phyloP scores from a whole-genome alignment of 768 basidiomycete species.

The Lactarius deliciosus region DNA sequence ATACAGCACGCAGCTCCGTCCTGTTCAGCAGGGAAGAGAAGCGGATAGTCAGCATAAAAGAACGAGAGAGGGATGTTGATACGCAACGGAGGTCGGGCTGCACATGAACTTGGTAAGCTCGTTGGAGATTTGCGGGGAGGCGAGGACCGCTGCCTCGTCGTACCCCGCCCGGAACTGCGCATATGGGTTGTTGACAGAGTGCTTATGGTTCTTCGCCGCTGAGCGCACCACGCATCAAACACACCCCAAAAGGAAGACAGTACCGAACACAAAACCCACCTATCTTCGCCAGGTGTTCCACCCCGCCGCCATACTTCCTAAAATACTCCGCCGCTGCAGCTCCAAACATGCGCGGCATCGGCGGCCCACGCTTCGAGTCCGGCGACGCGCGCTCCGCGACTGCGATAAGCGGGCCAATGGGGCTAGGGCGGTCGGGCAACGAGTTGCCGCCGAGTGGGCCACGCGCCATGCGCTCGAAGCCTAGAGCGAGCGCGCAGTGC shows the following conservation, averaged over 20 bases:
- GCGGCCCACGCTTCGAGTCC: slow-evolving; percentile 67
- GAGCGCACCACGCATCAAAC: neutral
- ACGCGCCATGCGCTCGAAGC: slow-evolving; percentile 88
- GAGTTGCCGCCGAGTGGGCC: too few relatives aligned
- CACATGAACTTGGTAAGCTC: slow-evolving; percentile 85
- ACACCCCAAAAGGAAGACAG: too few relatives aligned
- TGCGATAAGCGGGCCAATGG: slow-evolving; percentile 49
- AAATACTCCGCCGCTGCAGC: slow-evolving; percentile 77
- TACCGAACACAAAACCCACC: too few relatives aligned
- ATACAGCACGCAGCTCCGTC: slow-evolving; percentile 77
- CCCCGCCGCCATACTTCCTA: slow-evolving; percentile 64
- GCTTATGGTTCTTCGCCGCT: slow-evolving; percentile 85
- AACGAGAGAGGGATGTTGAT: neutral
- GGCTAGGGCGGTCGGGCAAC: slow-evolving; percentile 49
- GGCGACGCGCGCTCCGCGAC: slow-evolving; percentile 48
- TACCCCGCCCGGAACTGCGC: slow-evolving; percentile 82
- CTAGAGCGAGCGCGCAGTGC: slow-evolving; percentile 78
- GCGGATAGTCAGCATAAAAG: neutral
- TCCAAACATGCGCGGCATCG: slow-evolving; percentile 71
- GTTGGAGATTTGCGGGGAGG: slow-evolving; percentile 65
- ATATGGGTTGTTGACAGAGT: slow-evolving; percentile 81
- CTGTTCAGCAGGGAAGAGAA: slow-evolving; percentile 35
- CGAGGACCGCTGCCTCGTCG: slow-evolving; percentile 69
- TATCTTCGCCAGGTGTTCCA: slow-evolving; percentile 73
- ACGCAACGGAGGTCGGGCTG: slow-evolving; percentile 63